phyloP scores from a whole-genome alignment of 176 grass and related monocot species.

The Olyra latifolia region DNA sequence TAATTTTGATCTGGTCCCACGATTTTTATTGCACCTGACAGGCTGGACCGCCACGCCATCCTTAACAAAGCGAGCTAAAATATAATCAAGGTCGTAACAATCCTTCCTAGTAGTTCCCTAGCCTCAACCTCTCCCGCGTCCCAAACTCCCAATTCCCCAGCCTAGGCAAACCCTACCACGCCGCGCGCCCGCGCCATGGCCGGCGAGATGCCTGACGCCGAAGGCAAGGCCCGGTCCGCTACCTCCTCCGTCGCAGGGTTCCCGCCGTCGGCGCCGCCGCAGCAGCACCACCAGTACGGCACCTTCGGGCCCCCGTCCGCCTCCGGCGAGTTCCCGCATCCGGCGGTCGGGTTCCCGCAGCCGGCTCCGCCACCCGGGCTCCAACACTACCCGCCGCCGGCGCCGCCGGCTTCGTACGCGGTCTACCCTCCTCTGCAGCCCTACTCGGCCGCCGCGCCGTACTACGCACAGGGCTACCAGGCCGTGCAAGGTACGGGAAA shows the following conservation, averaged over 20 bases:
- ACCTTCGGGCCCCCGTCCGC: constrained; percentile 55
- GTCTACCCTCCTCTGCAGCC: constrained; percentile 50
- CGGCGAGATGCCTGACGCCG: constrained; percentile 39
- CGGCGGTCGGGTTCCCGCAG: constrained; percentile 78
- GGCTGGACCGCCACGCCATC: constrained; percentile 18
- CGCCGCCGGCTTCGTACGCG: constrained; percentile 24
- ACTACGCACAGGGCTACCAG: constrained; percentile 78
- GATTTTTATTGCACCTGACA: neutral
- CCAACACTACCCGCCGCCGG: constrained; percentile 24
- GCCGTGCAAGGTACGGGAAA: constrained; percentile 54
- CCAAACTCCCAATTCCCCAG: constrained; percentile 3
- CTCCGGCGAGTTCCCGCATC: constrained; percentile 45
- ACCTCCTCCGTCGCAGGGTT: constrained; percentile 21
- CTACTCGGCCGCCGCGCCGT: constrained; percentile 50
- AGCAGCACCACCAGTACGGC: constrained; percentile 58
- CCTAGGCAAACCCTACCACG: neutral
- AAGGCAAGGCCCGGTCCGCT: constrained; percentile 36
- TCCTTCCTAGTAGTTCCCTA: neutral
- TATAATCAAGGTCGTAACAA: neutral
- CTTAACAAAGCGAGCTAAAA: neutral
- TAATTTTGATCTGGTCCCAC: neutral
- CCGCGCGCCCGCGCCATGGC: constrained; percentile 5
- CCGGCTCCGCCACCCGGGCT: constrained; percentile 47
- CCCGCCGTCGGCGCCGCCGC: constrained; percentile 42
- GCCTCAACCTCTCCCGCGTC: neutral